These are phyloP conservation scores for Fomitopsis palustris DNA, from an alignment of 1,284 basidiomycete genomes.

Conservation along the genomic window DNA sequence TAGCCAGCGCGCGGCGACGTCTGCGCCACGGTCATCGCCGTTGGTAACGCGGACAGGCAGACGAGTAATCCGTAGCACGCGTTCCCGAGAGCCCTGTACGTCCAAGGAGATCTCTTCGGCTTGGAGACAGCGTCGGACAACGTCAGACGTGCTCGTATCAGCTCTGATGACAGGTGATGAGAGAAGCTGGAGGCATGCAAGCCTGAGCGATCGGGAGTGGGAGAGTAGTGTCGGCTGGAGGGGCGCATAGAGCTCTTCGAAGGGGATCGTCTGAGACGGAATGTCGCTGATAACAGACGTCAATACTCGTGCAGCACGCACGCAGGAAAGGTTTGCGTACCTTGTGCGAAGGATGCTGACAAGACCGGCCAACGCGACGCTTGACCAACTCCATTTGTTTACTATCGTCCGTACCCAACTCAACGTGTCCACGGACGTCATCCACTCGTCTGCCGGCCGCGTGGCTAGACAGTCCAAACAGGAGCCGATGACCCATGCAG, in stretches of 20 bases:
- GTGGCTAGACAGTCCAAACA: constrained; percentile 45
- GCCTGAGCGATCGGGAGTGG: constrained; percentile 53
- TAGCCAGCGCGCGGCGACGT: constrained; percentile 62
- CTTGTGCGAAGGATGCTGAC: constrained; percentile 46
- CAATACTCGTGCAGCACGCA: background rate
- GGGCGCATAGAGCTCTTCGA: constrained; percentile 44
- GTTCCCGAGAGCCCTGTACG: constrained; percentile 78
- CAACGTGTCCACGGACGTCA: constrained; percentile 38
- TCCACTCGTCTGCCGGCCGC: constrained; percentile 40
- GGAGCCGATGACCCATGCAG: constrained; percentile 50
- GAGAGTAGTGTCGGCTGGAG: constrained; percentile 50
- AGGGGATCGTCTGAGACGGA: constrained; percentile 20
- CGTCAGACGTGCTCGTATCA: constrained; percentile 45
- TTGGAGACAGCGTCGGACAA: constrained; percentile 62
- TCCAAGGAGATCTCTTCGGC: constrained; percentile 76
- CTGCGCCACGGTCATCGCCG: constrained; percentile 49
- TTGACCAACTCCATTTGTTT: constrained; percentile 56
- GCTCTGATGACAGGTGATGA: constrained; percentile 40
- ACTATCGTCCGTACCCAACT: constrained; percentile 45
- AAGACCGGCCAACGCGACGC: constrained; percentile 51
- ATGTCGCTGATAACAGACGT: background rate
- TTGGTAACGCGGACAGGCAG: constrained; percentile 52
- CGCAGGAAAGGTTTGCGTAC: constrained; percentile 25
- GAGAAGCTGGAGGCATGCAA: constrained; percentile 55
- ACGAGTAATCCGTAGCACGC: constrained; percentile 69